A percentile compares a stretch with the other conserved stretches of the same genome.
These are phyloP conservation scores for Populus davidiana DNA, from an alignment of 345 rosid species.

Conservation along the genomic window DNA sequence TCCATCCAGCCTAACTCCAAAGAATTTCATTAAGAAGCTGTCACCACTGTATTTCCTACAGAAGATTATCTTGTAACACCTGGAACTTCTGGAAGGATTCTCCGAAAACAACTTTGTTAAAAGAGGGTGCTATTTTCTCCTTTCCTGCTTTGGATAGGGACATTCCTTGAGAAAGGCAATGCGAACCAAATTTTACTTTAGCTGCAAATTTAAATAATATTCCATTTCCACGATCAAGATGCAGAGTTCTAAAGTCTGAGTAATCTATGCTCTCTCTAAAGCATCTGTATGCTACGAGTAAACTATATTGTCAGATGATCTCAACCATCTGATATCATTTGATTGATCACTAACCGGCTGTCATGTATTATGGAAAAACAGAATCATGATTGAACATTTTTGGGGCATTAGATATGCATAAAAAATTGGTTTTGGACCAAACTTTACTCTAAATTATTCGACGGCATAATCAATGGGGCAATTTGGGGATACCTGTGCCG, in stretches of 20 bases:
- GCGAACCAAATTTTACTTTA: not conserved
- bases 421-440: not conserved
- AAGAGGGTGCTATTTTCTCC: not conserved
- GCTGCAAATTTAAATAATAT: constrained; percentile 1
- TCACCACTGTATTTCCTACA: not conserved
- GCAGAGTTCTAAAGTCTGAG: not conserved
- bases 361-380: not conserved
- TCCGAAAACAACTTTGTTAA: not conserved
- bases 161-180: not conserved
- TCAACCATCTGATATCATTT: not conserved
- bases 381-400: not conserved
- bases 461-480: not conserved
- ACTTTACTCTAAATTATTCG: not conserved
- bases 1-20: constrained; percentile 14
- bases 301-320: not conserved
- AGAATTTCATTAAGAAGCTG: constrained; percentile 26
- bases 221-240: constrained; percentile 11
- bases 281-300: not conserved
- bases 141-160: not conserved
- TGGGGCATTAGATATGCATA: not conserved
- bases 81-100: constrained; percentile 31
- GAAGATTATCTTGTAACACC: not conserved
- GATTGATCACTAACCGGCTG: not conserved
- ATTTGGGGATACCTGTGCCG: not conserved
- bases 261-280: not conserved